A percentile compares a stretch with the other conserved stretches of the same genome.
These are phyloP conservation scores for Nyctanthes arbortristis DNA, from an alignment of 257 asterid species.

Conservation along the genomic window DNA sequence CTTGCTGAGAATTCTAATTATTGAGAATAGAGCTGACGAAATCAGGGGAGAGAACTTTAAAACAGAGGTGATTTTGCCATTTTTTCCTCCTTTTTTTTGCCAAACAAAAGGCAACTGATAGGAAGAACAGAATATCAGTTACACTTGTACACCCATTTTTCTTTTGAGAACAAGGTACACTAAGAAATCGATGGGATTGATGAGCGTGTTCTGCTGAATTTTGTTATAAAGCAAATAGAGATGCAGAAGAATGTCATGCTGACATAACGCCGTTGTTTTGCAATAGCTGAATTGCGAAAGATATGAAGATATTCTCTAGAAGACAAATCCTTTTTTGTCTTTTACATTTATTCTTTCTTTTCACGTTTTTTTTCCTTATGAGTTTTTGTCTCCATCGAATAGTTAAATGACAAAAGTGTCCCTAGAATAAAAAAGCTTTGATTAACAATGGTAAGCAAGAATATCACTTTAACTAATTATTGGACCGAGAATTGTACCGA, in stretches of 20 bases:
- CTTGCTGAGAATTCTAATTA: neutral
- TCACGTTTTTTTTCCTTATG: neutral
- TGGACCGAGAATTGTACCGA: neutral
- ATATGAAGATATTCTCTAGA: constrained; percentile 9
- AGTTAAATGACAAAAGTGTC: constrained; percentile 14
- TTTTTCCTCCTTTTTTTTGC: neutral
- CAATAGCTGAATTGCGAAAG: constrained; percentile 7
- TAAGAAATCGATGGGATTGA: constrained; percentile 3
- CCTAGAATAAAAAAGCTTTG: constrained; percentile 8
- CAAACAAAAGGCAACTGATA: neutral
- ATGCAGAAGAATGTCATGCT: constrained; percentile 10
- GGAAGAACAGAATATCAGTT: constrained; percentile 3
- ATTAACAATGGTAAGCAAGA: neutral
- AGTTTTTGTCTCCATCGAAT: neutral
- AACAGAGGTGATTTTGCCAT: neutral
- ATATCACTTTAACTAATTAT: neutral
- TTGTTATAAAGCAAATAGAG: constrained; percentile 8
- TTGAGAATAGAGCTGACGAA: too few species aligned
- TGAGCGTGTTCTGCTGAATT: neutral
- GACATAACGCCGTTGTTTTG: constrained; percentile 20
- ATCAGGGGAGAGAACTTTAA: too few species aligned
- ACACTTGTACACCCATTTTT: neutral
- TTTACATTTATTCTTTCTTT: neutral
- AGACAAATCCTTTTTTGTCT: constrained; percentile 15
- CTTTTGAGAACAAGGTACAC: constrained; percentile 5